Conservation (phyloP, 371 early-diverging fungal species). For the Lichtheimia corymbifera region DNA sequence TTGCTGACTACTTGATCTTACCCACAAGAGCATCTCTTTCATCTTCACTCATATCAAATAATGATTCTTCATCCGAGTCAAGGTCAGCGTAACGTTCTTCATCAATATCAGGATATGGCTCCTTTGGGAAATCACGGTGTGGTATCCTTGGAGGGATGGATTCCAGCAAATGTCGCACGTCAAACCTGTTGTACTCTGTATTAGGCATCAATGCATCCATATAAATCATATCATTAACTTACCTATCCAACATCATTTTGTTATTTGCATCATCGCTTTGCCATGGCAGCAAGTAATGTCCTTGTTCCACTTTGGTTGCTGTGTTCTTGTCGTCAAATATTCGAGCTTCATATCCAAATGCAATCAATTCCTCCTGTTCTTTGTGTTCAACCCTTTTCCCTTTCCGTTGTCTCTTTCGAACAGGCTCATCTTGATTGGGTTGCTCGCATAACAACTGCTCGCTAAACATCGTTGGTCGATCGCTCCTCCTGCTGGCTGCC, state of each 20-base stretch:
- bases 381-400: constrained; percentile 1
- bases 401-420: neutral
- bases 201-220: neutral
- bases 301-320: constrained; percentile 21
- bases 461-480: neutral
- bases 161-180: constrained; percentile 27
- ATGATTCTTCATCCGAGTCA: constrained; percentile 24
- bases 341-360: constrained; percentile 32
- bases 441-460: neutral
- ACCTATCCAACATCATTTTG: constrained; percentile 19
- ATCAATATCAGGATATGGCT: constrained; percentile 8
- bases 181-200: constrained; percentile 16
- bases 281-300: constrained; percentile 25
- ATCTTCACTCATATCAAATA: constrained; percentile 22
- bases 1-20: neutral
- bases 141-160: neutral
- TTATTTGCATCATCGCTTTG: constrained; percentile 10
- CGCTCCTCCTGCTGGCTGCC: neutral
- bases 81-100: constrained; percentile 27
- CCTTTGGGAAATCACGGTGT: neutral
- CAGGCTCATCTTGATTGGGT: neutral
- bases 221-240: neutral
- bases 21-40: constrained; percentile 23
- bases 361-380: constrained; percentile 12
- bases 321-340: constrained; percentile 17